Conservation (phyloP, 2,329 filamentous ascomycete species). For the Nothophaeocryptopus gaeumannii region DNA sequence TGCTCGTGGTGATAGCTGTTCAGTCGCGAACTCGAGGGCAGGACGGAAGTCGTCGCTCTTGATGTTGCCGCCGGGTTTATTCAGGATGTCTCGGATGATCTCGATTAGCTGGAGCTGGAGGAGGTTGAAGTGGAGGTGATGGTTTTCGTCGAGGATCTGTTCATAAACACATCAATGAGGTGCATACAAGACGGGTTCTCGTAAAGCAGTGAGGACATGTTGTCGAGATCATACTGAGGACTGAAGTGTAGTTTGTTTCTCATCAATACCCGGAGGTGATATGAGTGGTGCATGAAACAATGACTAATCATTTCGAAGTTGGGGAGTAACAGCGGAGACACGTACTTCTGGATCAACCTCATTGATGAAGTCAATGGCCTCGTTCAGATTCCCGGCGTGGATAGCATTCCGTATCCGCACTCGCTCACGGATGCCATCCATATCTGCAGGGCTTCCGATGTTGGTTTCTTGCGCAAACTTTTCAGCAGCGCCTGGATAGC, state of each 20-base stretch:
- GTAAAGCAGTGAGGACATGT: background rate
- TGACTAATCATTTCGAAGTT: constrained; percentile 10
- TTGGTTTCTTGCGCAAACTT: constrained; percentile 95
- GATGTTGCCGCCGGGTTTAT: constrained; percentile 43
- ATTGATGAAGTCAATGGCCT: constrained; percentile 82
- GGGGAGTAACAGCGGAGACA: constrained; percentile 14
- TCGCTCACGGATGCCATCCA: constrained; percentile 68
- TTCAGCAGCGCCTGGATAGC: constrained; percentile 86
- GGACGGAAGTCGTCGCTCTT: constrained; percentile 71
- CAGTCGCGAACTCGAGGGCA: constrained; percentile 82
- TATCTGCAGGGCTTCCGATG: constrained; percentile 67
- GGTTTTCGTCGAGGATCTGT: constrained; percentile 83
- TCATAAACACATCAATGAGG: constrained; percentile 12
- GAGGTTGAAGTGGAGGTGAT: constrained; percentile 81
- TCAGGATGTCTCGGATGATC: constrained; percentile 70
- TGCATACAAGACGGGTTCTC: constrained; percentile 1
- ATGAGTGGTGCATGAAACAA: constrained; percentile 16
- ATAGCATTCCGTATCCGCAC: constrained; percentile 84
- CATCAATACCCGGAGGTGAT: constrained; percentile 14
- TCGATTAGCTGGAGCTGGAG: constrained; percentile 90
- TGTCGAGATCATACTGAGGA: constrained; percentile 13
- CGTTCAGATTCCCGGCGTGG: constrained; percentile 78
- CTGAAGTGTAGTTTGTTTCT: constrained; percentile 53
- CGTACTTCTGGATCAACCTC: constrained; percentile 88
- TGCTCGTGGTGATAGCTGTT: constrained; percentile 81